A percentile compares a stretch with the other conserved stretches of the same genome.
Evolutionary conservation across 768 basidiomycete genomes (phyloP).

Genomic region (Coprinopsis strossmayeri): DNA sequence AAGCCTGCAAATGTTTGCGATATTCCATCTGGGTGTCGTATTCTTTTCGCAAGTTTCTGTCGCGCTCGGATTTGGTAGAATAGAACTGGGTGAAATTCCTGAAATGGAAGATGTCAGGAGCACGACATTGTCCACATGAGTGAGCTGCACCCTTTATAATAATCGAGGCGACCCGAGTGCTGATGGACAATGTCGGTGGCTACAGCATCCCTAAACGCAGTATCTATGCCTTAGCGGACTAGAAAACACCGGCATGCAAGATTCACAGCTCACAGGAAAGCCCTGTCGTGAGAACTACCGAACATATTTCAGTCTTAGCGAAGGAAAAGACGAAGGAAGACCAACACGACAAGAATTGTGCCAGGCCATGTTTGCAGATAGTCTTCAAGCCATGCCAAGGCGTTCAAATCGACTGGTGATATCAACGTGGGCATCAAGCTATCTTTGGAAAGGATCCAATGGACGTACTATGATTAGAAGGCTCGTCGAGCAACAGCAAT

Average conservation of each 20-base stretch:
- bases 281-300: constrained; percentile 88
- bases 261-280: constrained; percentile 59
- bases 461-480: constrained; percentile 87
- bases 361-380: constrained; percentile 94
- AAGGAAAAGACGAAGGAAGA: constrained; percentile 6
- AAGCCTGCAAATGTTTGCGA: constrained; percentile 91
- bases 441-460: not conserved
- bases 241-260: not conserved
- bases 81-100: constrained; percentile 99
- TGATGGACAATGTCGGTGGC: constrained; percentile 99
- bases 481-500: constrained; percentile 82
- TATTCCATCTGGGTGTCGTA: constrained; percentile 97
- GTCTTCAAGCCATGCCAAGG: constrained; percentile 95
- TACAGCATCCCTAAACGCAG: constrained; percentile 66
- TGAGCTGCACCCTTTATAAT: constrained; percentile 79
- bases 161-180: constrained; percentile 87
- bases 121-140: not conserved
- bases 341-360: constrained; percentile 87
- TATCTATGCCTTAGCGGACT: constrained; percentile 2
- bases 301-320: constrained; percentile 6
- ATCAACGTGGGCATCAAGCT: not conserved
- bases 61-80: constrained; percentile 94
- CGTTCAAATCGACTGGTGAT: constrained; percentile 77
- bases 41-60: constrained; percentile 85
- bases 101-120: constrained; percentile 9